Conservation (phyloP, 1,284 basidiomycete species). For the Ustilago bromivora region DNA sequence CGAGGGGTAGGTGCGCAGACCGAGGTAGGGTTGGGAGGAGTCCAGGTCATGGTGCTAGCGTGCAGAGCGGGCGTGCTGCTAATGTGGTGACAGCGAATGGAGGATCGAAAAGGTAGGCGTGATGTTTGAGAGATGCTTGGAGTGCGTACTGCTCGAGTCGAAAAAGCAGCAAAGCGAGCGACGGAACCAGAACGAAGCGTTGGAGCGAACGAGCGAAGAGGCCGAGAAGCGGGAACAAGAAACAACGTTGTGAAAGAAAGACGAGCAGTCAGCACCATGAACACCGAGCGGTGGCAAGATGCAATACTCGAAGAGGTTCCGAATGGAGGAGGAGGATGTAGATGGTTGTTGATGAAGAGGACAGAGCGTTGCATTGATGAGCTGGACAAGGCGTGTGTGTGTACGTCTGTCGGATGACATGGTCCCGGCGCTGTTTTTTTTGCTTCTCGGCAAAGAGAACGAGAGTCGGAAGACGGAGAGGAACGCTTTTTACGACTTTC, state of each 20-base stretch:
- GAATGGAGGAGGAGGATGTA: not conserved
- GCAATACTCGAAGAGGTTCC: conserved; percentile 9
- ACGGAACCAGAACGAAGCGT: conserved; percentile 19
- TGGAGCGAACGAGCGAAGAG: conserved; percentile 41
- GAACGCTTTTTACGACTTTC: not conserved
- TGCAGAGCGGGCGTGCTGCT: not conserved
- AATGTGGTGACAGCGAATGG: not conserved
- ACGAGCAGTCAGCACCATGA: conserved; percentile 33
- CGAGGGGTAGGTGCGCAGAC: conserved; percentile 56
- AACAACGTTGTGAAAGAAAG: not conserved
- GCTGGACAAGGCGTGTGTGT: not conserved
- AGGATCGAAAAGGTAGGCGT: not conserved
- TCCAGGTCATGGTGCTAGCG: conserved; percentile 53
- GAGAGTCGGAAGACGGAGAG: not conserved
- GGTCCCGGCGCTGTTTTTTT: conserved; percentile 20
- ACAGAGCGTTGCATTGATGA: not conserved
- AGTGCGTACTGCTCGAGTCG: conserved; percentile 4
- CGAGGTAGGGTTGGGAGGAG: conserved; percentile 57
- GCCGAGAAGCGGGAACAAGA: conserved; percentile 17
- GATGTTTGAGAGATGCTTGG: not conserved
- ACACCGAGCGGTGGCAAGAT: conserved; percentile 14
- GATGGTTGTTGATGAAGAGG: conserved; percentile 5
- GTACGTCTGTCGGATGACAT: conserved; percentile 30
- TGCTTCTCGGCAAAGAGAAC: not conserved
- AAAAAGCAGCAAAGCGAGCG: conserved; percentile 1